Percentiles rank a stretch among this genome's conserved stretches.
Evolutionary conservation across 495 filamentous ascomycete genomes (phyloP).

Genomic region (Penicillium cataractarum): DNA sequence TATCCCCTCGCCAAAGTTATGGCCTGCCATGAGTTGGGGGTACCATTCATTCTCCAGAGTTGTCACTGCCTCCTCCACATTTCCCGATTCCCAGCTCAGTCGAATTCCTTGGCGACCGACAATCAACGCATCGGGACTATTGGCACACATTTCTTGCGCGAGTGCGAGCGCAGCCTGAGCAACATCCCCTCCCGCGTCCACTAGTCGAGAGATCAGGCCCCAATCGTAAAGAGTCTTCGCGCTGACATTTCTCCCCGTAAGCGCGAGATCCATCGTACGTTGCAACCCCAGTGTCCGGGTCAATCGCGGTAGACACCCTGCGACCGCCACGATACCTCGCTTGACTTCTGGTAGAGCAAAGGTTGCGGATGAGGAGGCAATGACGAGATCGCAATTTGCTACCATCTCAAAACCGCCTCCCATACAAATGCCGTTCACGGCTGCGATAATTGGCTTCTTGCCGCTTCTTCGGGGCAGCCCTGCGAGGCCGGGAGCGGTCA

Average conservation of each 20-base stretch:
- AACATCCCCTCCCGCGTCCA: slow-evolving; percentile 34
- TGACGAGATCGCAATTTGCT: slow-evolving; percentile 69
- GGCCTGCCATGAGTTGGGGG: slow-evolving; percentile 60
- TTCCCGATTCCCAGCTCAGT: slow-evolving; percentile 66
- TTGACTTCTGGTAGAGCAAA: slow-evolving; percentile 72
- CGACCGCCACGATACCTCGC: slow-evolving; percentile 69
- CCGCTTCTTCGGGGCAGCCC: slow-evolving; percentile 56
- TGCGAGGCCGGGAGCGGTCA: slow-evolving; percentile 54
- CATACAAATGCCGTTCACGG: slow-evolving; percentile 74
- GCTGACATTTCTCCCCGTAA: slow-evolving; percentile 61
- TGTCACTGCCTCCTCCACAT: slow-evolving; percentile 65
- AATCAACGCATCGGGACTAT: slow-evolving; percentile 73
- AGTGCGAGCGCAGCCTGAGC: slow-evolving; percentile 24
- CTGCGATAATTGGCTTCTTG: slow-evolving; percentile 67
- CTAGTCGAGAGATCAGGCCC: slow-evolving; percentile 59
- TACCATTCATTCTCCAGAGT: slow-evolving; percentile 62
- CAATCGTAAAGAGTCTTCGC: slow-evolving; percentile 64
- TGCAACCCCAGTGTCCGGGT: slow-evolving; percentile 67
- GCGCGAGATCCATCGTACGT: slow-evolving; percentile 70
- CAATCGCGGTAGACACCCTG: slow-evolving; percentile 73
- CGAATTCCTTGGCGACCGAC: slow-evolving; percentile 67
- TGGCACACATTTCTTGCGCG: slow-evolving; percentile 35
- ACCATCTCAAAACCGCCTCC: slow-evolving; percentile 78
- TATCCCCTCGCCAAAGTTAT: slow-evolving; percentile 79
- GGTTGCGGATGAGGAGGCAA: slow-evolving; percentile 56